These are phyloP conservation scores for Trichomonascaceae sp. DNA, from an alignment of 1,139 yeast species.

Conservation along the genomic window DNA sequence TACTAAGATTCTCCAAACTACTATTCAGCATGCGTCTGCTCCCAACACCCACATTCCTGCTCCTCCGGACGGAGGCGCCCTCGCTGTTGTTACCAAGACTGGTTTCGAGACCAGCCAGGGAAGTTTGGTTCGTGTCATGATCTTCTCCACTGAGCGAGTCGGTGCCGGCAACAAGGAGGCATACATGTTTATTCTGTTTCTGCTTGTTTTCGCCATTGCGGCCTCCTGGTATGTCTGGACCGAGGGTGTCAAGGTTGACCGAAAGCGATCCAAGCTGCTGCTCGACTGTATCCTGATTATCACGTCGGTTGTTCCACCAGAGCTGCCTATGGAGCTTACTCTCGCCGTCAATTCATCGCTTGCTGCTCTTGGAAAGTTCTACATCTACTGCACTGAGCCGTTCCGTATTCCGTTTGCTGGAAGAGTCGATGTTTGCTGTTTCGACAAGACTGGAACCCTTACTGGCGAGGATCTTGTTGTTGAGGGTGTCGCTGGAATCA, in stretches of 20 bases:
- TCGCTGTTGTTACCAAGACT: conserved; percentile 82
- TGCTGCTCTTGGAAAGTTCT: conserved; percentile 74
- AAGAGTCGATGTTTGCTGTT: conserved; percentile 95
- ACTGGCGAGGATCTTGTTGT: conserved; percentile 95
- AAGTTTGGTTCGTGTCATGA: conserved; percentile 93
- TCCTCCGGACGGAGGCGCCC: conserved; percentile 80
- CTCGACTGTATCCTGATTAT: conserved; percentile 91
- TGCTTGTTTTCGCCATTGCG: conserved; percentile 81
- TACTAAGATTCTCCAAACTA: conserved; percentile 88
- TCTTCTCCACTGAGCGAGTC: conserved; percentile 90
- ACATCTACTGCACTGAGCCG: conserved; percentile 95
- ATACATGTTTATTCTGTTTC: conserved; percentile 76
- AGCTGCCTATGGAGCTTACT: conserved; percentile 96
- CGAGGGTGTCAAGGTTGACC: conserved; percentile 91
- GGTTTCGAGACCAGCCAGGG: conserved; percentile 99
- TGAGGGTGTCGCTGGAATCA: conserved; percentile 80
- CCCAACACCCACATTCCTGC: conserved; percentile 33
- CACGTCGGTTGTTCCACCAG: conserved; percentile 98
- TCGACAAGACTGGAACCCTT: conserved; percentile 95
- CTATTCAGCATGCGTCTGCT: conserved; percentile 33
- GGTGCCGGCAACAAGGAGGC: conserved; percentile 96
- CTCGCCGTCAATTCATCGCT: conserved; percentile 94
- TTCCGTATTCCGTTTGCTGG: conserved; percentile 98
- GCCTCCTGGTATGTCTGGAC: conserved; percentile 99
- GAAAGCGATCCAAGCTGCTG: conserved; percentile 84